Base-by-base conservation (phyloP, 2,329 filamentous ascomycete genomes). In the Neonectria punicea region DNA sequence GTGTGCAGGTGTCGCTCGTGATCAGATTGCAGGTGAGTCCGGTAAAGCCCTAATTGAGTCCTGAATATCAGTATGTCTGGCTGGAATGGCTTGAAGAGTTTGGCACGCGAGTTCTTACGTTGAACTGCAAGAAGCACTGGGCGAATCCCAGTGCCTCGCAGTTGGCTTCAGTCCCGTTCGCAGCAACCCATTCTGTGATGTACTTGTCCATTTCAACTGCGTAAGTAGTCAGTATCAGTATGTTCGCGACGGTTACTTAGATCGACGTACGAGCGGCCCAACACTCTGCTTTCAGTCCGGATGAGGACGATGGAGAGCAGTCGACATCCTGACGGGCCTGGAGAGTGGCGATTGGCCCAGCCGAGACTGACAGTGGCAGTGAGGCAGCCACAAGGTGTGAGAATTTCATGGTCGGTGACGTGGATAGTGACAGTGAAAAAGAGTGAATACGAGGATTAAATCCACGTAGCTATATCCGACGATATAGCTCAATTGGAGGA, bases 121-220 rank as follows among this genome's bases (percentile, higher is more conserved):
- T 74, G 61, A 70, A 74, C 36, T 70, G 69, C 30, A 75, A 58
- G 51, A 59, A 75, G 41, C 72, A 74, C 57, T 75, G 73, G 3
- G 73, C 73, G 32, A 75, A 75, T 18, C 73, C 73, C 8, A 75
- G 59, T 9, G 46, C 68, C 7, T 65, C 67, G 51, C 73, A 75
- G 50, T 70, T 66, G 18, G 73, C 73, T 4, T 64, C 67, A 4
- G 71, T 73, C 49, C 71, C 65, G 55, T 74, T 75, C 20, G 70
- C 71, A 2, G 63, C 64, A 9, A 75, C 46, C 73, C 73, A 74
- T 11, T 71, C 66, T 2, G 62, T 70, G 56, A 75, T 74, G 54
- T 72, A 74, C 44, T 63, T 61, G 11, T 69, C 62, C 46, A 74
- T 67, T 4, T 70, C 65, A 9, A 74, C 61, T 64, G 18, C 20